Evolutionary conservation across 352 stramenopile species (phyloP), one percentile per base, ranked within the genome.

Genomic region (Globisporangium okanoganense): DNA sequence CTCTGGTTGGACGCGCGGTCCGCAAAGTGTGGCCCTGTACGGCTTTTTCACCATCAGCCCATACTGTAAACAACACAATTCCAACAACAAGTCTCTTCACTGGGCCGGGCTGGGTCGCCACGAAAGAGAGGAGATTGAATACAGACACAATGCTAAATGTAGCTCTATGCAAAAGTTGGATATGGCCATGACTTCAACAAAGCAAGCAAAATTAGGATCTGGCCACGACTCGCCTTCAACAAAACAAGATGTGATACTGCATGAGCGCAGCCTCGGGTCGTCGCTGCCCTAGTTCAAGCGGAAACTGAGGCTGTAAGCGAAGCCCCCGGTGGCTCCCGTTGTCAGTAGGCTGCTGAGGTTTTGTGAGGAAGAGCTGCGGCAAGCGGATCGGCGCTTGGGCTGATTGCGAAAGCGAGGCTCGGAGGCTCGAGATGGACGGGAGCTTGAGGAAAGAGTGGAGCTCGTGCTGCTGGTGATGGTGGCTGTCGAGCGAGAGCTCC

Each of bases 351-450:
- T 16, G 25, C 6, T 12, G 24, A 8, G 27, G 45, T 14, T 52
- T 31, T 22, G 27, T 4, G 4, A 33, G 24, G 27, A 54, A 25
- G 14, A 54, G 8, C 2, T 54, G 36, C 14, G 48, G 48, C 7
- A 54, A 27, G 10, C 48, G 27, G 9, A 38, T 54, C 10, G 48
- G 48, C 27, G 27, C 6, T 36, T 54, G 25, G 14, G 6, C 18
- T 54, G 48, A 4, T 4, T 38, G 16, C 8, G 48, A 54, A 6
- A 54, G 18, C 12, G 48, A 36, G 1, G 48, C 27, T 27, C 27
- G 40, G 48, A 55, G 27, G 31, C 16, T 55, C 8, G 48, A 40
- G n/a, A 55, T 55, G 48, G 48, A 41, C 13, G 48, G 48, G 10
- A 55, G 48, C 18, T 18, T 24, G 31, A 24, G 47, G 12, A 24